Base-by-base conservation (phyloP, 129 eudicot genomes). In the Calendula officinalis region DNA sequence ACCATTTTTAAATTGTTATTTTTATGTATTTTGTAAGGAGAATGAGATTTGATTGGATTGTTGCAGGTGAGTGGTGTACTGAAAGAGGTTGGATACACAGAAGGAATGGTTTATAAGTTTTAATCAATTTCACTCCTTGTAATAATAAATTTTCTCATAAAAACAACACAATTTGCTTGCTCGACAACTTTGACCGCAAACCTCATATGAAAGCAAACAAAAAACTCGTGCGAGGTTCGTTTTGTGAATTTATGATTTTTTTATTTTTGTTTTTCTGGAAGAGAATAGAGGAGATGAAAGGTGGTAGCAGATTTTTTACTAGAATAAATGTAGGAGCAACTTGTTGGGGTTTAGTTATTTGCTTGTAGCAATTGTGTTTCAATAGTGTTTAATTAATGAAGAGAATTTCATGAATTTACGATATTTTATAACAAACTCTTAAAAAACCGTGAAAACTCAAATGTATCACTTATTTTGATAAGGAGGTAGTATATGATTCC, bases 71-170 rank as follows among this genome's bases (percentile, higher is more conserved):
- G 80, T 7, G 99, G 99, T 62, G 57, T 94, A 74, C 95, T 94
- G 76, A 85, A 94, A 84, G 99, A 88, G 30, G 82, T 88, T 61
- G 99, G 99, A 56, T 88, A 88, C 76, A 85, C 92, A 17, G 86
- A 81, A 77, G 81, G 74, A 62, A 85, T 94, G 97, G 99, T 88
- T 61, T 94, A 94, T 90, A 94, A 94, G 64, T 94, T 94, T 68
- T 94, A 67, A 56, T 35, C 34, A 11, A 43, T 22, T 22, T 22
- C 30, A 22, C 30, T 22, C 64, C 69, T 62, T 17, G 7, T 50
- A 36, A 10, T 63, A 62, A 71, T 52, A 34, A 56, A 30, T 32
- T 74, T 42, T 48, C 54, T 12, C 58, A n/a, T 64, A 42, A 38
- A 50, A 56, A 36, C 35, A 60, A 36, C 34, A 15, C 44, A 1